Percentiles rank a stretch among this genome's conserved stretches.
phyloP scores from a whole-genome alignment of 495 filamentous ascomycete species.

The Aspergillus egyptiacus region DNA sequence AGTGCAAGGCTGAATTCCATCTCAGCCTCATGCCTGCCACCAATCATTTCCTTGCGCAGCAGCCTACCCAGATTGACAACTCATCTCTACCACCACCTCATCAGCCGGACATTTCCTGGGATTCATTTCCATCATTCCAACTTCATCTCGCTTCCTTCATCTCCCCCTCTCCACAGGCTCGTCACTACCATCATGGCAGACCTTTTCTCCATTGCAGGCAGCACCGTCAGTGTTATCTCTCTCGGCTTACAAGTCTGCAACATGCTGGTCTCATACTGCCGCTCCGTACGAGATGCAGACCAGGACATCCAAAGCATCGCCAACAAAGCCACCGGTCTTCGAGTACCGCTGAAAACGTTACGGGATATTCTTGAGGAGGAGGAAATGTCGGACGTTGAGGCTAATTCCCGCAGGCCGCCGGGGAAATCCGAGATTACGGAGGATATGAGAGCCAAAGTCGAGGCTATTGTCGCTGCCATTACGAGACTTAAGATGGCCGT shows the following conservation, averaged over 20 bases:
- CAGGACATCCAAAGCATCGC: not conserved
- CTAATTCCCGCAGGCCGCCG: not conserved
- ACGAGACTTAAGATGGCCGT: not conserved
- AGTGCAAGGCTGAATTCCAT: too few species aligned
- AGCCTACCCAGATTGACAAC: too few species aligned
- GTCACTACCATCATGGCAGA: too few species aligned
- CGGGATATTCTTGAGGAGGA: not conserved
- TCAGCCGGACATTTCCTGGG: too few species aligned
- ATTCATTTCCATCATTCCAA: too few species aligned
- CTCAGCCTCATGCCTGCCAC: too few species aligned
- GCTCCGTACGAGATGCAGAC: not conserved
- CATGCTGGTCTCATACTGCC: not conserved
- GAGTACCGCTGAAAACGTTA: not conserved
- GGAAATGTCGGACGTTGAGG: not conserved
- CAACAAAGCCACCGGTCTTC: not conserved
- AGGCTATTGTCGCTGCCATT: not conserved
- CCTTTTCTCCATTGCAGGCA: not conserved
- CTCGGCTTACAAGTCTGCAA: constrained; percentile 1
- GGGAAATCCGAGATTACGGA: not conserved
- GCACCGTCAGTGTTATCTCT: constrained; percentile 1
- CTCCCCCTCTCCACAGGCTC: too few species aligned
- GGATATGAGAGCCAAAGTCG: not conserved
- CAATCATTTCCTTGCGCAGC: too few species aligned
- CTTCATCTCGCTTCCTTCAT: too few species aligned
- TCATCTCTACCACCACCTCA: too few species aligned